These are phyloP conservation scores for Dryas alaskensis DNA, from an alignment of 306 rosid genomes.

Conservation along the genomic window DNA sequence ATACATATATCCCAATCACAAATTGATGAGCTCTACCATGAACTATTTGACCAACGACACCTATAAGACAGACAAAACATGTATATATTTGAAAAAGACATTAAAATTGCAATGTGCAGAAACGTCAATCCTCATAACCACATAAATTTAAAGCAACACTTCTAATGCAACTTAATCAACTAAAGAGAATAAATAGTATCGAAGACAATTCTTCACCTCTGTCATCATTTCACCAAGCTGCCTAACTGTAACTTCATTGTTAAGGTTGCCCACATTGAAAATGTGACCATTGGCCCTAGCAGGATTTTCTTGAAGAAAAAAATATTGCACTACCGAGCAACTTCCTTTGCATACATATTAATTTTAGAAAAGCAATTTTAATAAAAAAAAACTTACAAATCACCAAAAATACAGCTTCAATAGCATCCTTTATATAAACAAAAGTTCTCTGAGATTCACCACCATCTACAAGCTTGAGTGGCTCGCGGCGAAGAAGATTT, in stretches of 20 bases:
- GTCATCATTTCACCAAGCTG: constrained; percentile 96
- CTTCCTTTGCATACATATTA: background rate
- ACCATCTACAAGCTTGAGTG: constrained; percentile 95
- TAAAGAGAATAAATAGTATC: background rate
- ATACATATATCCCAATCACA: constrained; percentile 26
- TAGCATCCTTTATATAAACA: constrained; percentile 81
- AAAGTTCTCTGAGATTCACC: constrained; percentile 93
- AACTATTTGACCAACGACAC: constrained; percentile 33
- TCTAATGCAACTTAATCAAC: no score
- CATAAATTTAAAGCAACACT: no score
- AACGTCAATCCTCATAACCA: no score
- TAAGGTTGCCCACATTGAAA: constrained; percentile 90
- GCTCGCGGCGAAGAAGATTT: constrained; percentile 85
- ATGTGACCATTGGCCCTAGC: constrained; percentile 82
- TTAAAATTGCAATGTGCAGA: background rate
- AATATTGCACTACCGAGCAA: constrained; percentile 15
- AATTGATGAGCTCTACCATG: constrained; percentile 22
- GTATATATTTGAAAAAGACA: constrained; percentile 36
- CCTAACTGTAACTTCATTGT: constrained; percentile 94
- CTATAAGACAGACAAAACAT: constrained; percentile 12
- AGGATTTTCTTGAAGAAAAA: constrained; percentile 72
- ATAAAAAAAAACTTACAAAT: constrained; percentile 37
- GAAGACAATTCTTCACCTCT: constrained; percentile 41
- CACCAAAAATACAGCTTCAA: constrained; percentile 88
- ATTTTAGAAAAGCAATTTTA: no score